Conservation (phyloP, 2,329 filamentous ascomycete genomes). For the Graphilbum sp. region DNA sequence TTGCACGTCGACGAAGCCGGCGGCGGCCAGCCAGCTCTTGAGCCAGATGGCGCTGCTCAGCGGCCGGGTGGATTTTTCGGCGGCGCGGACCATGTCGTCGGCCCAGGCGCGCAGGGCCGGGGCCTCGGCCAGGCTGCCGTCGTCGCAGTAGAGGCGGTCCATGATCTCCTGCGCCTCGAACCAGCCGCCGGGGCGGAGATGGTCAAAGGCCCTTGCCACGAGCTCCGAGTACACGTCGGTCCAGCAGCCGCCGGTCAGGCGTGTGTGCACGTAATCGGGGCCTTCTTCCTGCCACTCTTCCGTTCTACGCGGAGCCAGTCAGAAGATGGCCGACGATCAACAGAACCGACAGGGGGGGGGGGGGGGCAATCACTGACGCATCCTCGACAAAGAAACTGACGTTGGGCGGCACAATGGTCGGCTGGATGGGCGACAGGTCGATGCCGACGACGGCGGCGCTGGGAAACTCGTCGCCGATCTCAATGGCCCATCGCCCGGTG, state of each 20-base stretch:
- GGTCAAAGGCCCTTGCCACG: slow-evolving; percentile 33
- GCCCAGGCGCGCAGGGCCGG: slow-evolving; percentile 10
- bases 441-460: slow-evolving; percentile 41
- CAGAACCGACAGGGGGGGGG: background rate
- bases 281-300: slow-evolving; percentile 35
- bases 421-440: slow-evolving; percentile 53
- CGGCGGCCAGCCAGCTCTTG: slow-evolving; percentile 12
- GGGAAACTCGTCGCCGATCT: slow-evolving; percentile 48
- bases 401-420: slow-evolving; percentile 49
- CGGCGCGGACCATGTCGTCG: slow-evolving; percentile 9
- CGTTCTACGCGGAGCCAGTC: slow-evolving; percentile 12
- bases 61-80: slow-evolving; percentile 9
- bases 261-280: slow-evolving; percentile 38
- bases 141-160: slow-evolving; percentile 11
- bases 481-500: slow-evolving; percentile 49
- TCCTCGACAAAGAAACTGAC: slow-evolving; percentile 63
- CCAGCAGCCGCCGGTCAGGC: slow-evolving; percentile 33
- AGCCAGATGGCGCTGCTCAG: slow-evolving; percentile 8
- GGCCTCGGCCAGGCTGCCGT: slow-evolving; percentile 11
- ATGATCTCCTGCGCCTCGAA: slow-evolving; percentile 36
- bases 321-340: too few species aligned
- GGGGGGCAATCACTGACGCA: slow-evolving; percentile 16
- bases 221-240: slow-evolving; percentile 29
- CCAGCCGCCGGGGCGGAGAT: slow-evolving; percentile 34
- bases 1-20: slow-evolving; percentile 17